Evolutionary conservation across 2,329 filamentous ascomycete species (phyloP).

Genomic region (Lachnellula willkommii): DNA sequence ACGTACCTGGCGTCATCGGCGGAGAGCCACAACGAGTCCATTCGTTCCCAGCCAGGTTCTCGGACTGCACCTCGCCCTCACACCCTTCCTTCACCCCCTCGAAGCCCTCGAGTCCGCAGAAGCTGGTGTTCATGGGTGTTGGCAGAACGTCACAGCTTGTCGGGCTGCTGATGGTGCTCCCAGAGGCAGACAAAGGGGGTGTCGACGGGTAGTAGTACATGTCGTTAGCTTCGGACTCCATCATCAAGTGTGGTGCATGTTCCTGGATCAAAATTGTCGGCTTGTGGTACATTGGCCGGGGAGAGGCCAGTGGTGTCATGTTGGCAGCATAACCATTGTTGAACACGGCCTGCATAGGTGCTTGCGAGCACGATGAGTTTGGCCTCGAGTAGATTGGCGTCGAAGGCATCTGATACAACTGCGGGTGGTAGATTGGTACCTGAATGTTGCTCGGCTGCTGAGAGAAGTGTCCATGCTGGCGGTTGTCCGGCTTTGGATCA

Average conservation of each 20-base stretch:
- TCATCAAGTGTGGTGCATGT: constrained; percentile 51
- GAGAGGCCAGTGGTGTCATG: constrained; percentile 72
- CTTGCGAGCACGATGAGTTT: constrained; percentile 60
- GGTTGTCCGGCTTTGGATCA: constrained; percentile 65
- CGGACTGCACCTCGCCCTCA: constrained; percentile 64
- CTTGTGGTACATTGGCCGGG: constrained; percentile 67
- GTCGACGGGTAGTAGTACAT: constrained; percentile 73
- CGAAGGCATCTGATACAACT: constrained; percentile 54
- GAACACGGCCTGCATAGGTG: constrained; percentile 33
- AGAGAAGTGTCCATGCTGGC: constrained; percentile 72
- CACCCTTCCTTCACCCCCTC: constrained; percentile 65
- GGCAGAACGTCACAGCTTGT: constrained; percentile 70
- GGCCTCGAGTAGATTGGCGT: constrained; percentile 62
- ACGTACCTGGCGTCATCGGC: constrained; percentile 86
- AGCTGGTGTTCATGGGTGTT: constrained; percentile 77
- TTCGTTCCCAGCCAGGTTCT: constrained; percentile 67
- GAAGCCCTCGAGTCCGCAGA: constrained; percentile 64
- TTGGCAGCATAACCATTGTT: constrained; percentile 29
- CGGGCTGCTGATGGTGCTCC: constrained; percentile 82
- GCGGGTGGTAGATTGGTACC: constrained; percentile 45
- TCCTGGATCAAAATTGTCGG: constrained; percentile 64
- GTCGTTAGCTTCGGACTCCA: constrained; percentile 70
- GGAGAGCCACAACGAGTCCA: constrained; percentile 76
- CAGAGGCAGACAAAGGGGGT: constrained; percentile 77
- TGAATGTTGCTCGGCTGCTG: constrained; percentile 47